A percentile compares a stretch with the other conserved stretches of the same genome.
These are phyloP conservation scores for Phoenix roebelenii DNA, from an alignment of 176 grass and related monocot species.

Conservation along the genomic window DNA sequence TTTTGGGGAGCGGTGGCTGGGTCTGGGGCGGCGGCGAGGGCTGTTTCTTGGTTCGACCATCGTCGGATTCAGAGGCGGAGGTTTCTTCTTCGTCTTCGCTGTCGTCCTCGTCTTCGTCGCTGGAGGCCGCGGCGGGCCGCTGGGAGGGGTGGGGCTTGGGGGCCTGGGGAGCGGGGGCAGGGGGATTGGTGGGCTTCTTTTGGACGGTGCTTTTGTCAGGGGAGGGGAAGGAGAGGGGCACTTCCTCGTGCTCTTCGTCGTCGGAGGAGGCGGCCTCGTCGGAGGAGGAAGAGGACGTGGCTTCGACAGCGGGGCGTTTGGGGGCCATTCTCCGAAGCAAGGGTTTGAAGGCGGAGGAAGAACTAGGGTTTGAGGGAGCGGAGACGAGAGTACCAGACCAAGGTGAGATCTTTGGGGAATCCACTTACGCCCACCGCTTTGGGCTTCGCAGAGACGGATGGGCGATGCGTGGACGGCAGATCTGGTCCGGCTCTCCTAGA, in stretches of 20 bases:
- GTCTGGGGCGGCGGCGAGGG: constrained; percentile 10
- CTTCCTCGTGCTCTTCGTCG: constrained; percentile 25
- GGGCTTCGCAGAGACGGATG: too few species aligned
- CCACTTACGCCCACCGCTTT: too few species aligned
- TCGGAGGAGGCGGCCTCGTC: constrained; percentile 14
- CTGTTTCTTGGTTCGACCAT: background rate
- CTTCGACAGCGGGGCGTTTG: constrained; percentile 29
- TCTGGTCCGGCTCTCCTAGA: too few species aligned
- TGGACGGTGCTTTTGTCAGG: constrained; percentile 13
- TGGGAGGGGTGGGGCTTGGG: background rate
- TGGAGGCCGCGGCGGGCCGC: constrained; percentile 2
- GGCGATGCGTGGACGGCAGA: too few species aligned
- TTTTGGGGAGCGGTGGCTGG: constrained; percentile 18
- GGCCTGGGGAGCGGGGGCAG: constrained; percentile 2
- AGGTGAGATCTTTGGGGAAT: too few species aligned
- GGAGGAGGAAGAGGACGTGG: constrained; percentile 21
- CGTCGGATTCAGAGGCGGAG: constrained; percentile 24
- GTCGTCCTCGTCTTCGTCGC: constrained; percentile 35
- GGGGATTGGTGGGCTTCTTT: constrained; percentile 30
- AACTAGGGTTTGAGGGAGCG: background rate
- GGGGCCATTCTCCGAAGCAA: constrained; percentile 19
- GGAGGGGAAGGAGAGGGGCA: constrained; percentile 13
- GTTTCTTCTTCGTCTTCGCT: constrained; percentile 14
- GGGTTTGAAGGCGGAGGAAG: background rate
- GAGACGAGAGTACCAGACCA: background rate